phyloP scores from a whole-genome alignment of 345 rosid genomes.

The Lepidium sativum region DNA sequence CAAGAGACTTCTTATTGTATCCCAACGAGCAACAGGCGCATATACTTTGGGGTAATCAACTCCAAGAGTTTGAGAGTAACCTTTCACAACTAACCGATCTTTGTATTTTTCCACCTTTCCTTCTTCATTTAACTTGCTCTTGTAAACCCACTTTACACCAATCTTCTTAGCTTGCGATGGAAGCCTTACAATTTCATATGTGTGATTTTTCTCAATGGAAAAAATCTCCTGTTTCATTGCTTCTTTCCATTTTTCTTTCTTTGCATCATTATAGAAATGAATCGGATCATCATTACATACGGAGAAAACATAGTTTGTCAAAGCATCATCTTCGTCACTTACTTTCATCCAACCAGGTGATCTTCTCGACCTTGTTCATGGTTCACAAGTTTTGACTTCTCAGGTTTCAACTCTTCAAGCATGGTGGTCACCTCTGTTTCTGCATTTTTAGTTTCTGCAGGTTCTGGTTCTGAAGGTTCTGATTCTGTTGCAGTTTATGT shows the following conservation, averaged over 20 bases:
- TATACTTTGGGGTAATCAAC: background rate
- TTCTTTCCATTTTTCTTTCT: background rate
- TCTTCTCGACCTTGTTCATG: no score
- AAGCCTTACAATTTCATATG: fast-evolving
- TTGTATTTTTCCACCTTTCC: background rate
- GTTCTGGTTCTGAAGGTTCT: no score
- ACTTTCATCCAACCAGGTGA: no score
- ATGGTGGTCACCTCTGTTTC: no score
- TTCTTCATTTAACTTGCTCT: background rate
- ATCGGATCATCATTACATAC: background rate
- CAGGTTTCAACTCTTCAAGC: no score
- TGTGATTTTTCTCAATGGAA: background rate
- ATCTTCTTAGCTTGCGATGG: background rate
- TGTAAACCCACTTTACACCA: background rate
- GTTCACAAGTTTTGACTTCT: no score
- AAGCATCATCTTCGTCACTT: no score
- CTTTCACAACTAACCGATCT: background rate
- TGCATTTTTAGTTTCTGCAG: no score
- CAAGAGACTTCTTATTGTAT: background rate
- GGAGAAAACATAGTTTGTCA: background rate
- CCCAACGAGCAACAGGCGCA: background rate
- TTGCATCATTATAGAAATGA: fast-evolving
- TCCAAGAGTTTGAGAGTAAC: background rate
- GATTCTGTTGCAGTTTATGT: no score
- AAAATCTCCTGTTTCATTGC: background rate